Evolutionary conservation across 1,284 basidiomycete genomes (phyloP).

Genomic region (Grifola frondosa): DNA sequence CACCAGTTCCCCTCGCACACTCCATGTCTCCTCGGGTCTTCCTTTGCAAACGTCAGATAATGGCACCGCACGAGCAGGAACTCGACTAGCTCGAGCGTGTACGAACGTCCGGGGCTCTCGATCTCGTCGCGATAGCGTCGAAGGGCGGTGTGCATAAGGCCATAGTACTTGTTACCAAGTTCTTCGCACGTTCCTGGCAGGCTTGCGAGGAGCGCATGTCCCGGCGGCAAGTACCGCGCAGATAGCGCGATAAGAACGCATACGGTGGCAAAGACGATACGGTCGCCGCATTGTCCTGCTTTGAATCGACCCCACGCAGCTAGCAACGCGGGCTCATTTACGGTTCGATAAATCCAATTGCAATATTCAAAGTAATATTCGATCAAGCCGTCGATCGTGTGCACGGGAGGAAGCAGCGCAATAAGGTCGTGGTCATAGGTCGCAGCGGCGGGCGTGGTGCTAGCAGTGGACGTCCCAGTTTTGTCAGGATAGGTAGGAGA

Average conservation of each 20-base stretch:
- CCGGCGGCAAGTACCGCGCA: constrained; percentile 65
- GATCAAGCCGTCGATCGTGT: constrained; percentile 69
- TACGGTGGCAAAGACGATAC: constrained; percentile 66
- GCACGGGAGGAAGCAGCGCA: constrained; percentile 57
- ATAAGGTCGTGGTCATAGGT: constrained; percentile 69
- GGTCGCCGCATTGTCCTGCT: constrained; percentile 59
- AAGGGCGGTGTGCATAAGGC: constrained; percentile 65
- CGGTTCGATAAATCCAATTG: constrained; percentile 80
- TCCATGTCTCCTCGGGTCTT: constrained; percentile 80
- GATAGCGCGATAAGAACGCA: constrained; percentile 71
- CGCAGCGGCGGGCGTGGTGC: constrained; percentile 11
- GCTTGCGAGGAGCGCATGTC: constrained; percentile 56
- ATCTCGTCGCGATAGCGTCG: constrained; percentile 56
- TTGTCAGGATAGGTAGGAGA: constrained; percentile 8
- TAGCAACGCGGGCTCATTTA: constrained; percentile 61
- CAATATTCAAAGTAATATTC: constrained; percentile 78
- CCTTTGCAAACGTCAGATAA: constrained; percentile 69
- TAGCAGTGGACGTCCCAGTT: constrained; percentile 1
- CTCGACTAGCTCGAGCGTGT: constrained; percentile 74
- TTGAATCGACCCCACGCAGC: constrained; percentile 73
- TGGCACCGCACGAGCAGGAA: constrained; percentile 65
- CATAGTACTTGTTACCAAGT: constrained; percentile 61
- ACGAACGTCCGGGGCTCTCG: constrained; percentile 39
- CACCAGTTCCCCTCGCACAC: constrained; percentile 66
- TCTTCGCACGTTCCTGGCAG: constrained; percentile 52